phyloP scores from a whole-genome alignment of 805 yeast genomes.

The Vanderwaltozyma tropicalis region DNA sequence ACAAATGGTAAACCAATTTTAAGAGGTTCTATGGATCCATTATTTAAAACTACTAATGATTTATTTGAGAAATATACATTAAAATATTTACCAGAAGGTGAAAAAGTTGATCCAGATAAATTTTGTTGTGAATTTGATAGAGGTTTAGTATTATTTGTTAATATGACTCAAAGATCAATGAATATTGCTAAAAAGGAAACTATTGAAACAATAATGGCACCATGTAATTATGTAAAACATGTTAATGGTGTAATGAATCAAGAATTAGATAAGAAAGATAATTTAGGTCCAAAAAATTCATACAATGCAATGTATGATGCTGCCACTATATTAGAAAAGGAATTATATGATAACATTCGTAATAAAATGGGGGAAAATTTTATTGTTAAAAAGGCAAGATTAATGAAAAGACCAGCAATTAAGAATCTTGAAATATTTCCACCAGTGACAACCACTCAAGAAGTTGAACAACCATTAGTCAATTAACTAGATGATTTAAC shows the following conservation, averaged over 20 bases:
- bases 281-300: constrained; percentile 23
- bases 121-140: constrained; percentile 50
- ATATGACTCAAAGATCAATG: constrained; percentile 31
- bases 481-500: too few species aligned
- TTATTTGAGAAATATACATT: constrained; percentile 36
- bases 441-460: too few species aligned
- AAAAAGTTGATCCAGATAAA: constrained; percentile 33
- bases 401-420: too few species aligned
- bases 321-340: constrained; percentile 24
- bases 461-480: too few species aligned
- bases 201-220: constrained; percentile 24
- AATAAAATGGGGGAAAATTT: not conserved
- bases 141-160: constrained; percentile 34
- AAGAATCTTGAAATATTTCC: too few species aligned
- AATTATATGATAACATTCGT: not conserved
- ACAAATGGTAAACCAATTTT: constrained; percentile 53
- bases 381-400: too few species aligned
- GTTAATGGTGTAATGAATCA: constrained; percentile 31
- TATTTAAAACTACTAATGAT: constrained; percentile 52
- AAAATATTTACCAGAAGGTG: constrained; percentile 38
- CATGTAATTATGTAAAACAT: constrained; percentile 30
- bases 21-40: constrained; percentile 52
- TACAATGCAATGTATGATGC: constrained; percentile 28
- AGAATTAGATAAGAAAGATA: constrained; percentile 33
- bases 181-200: constrained; percentile 28